phyloP scores from a whole-genome alignment of 2,329 filamentous ascomycete genomes.

The Plectosphaerella cucumerina region DNA sequence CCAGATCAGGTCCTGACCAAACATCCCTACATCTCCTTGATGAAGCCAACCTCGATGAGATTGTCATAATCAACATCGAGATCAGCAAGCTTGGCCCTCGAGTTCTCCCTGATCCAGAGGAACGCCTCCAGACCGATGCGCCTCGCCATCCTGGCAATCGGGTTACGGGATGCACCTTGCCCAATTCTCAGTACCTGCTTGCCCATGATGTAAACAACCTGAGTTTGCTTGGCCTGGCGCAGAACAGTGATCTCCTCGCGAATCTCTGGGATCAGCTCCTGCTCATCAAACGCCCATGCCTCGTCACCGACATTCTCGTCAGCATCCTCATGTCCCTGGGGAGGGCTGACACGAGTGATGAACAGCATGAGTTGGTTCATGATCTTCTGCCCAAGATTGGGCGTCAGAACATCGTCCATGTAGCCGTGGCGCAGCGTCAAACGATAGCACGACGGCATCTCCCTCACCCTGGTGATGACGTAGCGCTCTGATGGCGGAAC shows the following conservation, averaged over 20 bases:
- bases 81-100: conserved; percentile 61
- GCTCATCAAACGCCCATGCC: conserved; percentile 1
- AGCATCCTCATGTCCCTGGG: conserved; percentile 10
- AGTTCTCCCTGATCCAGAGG: conserved; percentile 63
- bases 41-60: conserved; percentile 65
- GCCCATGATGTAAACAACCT: conserved; percentile 54
- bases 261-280: conserved; percentile 14
- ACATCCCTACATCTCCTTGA: conserved; percentile 59
- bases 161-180: conserved; percentile 23
- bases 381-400: conserved; percentile 51
- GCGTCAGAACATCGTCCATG: conserved; percentile 65
- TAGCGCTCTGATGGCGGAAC: conserved; percentile 46
- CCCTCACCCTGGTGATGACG: conserved; percentile 34
- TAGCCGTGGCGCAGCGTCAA: conserved; percentile 69
- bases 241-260: conserved; percentile 38
- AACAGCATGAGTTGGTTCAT: conserved; percentile 57
- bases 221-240: conserved; percentile 37
- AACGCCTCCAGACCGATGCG: conserved; percentile 42
- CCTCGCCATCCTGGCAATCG: conserved; percentile 36
- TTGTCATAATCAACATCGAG: conserved; percentile 54
- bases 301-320: conserved; percentile 1
- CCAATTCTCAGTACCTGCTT: conserved; percentile 57
- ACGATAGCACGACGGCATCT: conserved; percentile 61
- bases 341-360: conserved; percentile 31
- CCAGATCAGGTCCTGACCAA: no score